Conservation (phyloP, 371 early-diverging fungal species). For the Capillidium heterosporum region DNA sequence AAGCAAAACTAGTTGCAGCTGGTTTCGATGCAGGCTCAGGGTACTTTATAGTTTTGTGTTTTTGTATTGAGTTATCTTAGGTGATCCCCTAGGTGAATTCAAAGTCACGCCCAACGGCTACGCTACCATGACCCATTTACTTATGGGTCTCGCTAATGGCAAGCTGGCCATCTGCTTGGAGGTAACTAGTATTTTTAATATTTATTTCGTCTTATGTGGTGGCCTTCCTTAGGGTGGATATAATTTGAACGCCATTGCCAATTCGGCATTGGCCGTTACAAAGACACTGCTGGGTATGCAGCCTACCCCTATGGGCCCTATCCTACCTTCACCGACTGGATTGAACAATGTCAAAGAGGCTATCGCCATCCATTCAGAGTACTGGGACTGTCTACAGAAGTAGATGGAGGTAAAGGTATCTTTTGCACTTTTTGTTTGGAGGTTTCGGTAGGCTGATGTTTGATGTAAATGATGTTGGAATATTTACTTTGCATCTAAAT, state of each 20-base stretch:
- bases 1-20: slow-evolving; percentile 35
- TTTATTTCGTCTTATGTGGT: background rate
- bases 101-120: slow-evolving; percentile 65
- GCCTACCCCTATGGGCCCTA: too few species aligned
- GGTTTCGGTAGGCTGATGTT: too few species aligned
- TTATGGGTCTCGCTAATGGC: slow-evolving; percentile 48
- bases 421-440: too few species aligned
- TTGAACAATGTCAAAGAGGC: too few species aligned
- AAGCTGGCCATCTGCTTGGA: slow-evolving; percentile 60
- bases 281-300: slow-evolving; percentile 49
- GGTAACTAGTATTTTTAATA: slow-evolving; percentile 9
- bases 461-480: too few species aligned
- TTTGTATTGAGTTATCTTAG: slow-evolving; percentile 8
- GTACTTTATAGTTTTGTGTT: slow-evolving; percentile 1
- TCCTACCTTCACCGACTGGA: too few species aligned
- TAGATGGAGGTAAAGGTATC: too few species aligned
- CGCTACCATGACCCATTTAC: slow-evolving; percentile 67
- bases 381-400: too few species aligned
- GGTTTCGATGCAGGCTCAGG: slow-evolving; percentile 81
- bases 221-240: slow-evolving; percentile 47
- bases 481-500: too few species aligned
- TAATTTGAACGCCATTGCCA: slow-evolving; percentile 46
- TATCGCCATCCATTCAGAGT: too few species aligned
- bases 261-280: slow-evolving; percentile 57
- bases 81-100: slow-evolving; percentile 75